Evolutionary conservation across 2,329 filamentous ascomycete genomes (phyloP), one percentile per base, ranked within the genome.

Genomic region (Dendrostoma leiphaemia): DNA sequence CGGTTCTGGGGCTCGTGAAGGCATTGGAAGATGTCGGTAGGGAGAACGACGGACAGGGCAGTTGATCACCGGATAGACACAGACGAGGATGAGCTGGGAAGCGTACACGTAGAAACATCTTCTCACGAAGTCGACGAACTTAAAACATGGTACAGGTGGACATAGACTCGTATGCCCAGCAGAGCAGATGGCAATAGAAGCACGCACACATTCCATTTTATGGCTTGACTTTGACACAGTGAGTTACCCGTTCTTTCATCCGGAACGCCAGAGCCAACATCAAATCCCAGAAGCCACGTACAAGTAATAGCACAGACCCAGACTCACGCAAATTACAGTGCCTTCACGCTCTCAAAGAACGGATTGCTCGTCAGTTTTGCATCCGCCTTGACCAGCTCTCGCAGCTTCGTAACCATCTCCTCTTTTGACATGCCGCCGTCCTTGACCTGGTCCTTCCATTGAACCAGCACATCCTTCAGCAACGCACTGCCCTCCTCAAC

Each of bases 401-500:
- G 87, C 81, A 97, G 85, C 62, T 84, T 81, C 59, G 80, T 77
- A 7, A 93, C 83, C 77, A 94, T 92, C 68, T 95, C 86, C 61
- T 89, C 86, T 62, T 85, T 84, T 54, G 75, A 85, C 77, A 91
- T 75, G 4, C 75, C 69, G 28, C 78, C 82, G 1, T 71, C 78
- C 55, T 82, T 74, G 10, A 84, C 82, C 67, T 93, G 86, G 49
- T 83, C 79, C 77, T 96, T 97, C 94, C 94, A 99, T 68, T 84
- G 82, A 37, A 88, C 73, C 55, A 99, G 73, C 66, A 97, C 80
- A 44, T 87, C 82, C 74, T 97, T 97, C 46, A 99, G 77, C 72
- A 96, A 74, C 23, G 81, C 82, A 67, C 89, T 96, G 7, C 94
- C 94, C 68, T 93, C 84, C 63, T 96, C 91, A 1, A 97, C 89